Evolutionary conservation across 441 rosid genomes (phyloP).

Genomic region (Erodium trifolium): DNA sequence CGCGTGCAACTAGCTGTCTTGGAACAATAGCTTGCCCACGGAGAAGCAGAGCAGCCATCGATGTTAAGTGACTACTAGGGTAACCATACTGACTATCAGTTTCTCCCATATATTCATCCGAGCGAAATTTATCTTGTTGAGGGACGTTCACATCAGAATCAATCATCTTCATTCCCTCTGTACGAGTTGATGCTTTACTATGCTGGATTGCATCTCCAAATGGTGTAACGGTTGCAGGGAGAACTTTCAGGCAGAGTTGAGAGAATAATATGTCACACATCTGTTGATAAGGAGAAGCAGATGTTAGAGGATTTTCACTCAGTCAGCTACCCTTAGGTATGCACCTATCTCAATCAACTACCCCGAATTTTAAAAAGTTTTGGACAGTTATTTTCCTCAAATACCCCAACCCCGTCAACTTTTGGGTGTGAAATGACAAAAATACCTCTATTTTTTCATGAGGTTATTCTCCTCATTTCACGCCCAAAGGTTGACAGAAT

Average conservation of each 20-base stretch:
- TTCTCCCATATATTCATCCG: slow-evolving; percentile 42
- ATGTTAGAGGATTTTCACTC: neutral
- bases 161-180: slow-evolving; percentile 3
- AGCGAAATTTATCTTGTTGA: slow-evolving; percentile 32
- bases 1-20: slow-evolving; percentile 91
- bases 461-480: too few relatives aligned
- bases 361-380: too few relatives aligned
- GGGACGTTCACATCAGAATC: slow-evolving; percentile 22
- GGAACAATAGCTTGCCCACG: slow-evolving; percentile 89
- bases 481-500: too few relatives aligned
- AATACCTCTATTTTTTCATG: too few relatives aligned
- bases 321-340: too few relatives aligned
- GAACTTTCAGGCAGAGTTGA: slow-evolving; percentile 93
- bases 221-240: slow-evolving; percentile 38
- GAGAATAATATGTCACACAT: slow-evolving; percentile 98
- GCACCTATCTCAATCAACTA: too few relatives aligned
- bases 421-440: too few relatives aligned
- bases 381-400: too few relatives aligned
- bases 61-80: slow-evolving; percentile 41
- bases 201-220: slow-evolving; percentile 40
- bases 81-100: slow-evolving; percentile 39
- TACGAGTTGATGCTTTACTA: slow-evolving; percentile 18
- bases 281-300: slow-evolving; percentile 38
- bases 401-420: too few relatives aligned
- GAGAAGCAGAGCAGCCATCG: slow-evolving; percentile 92